Conservation (phyloP, 2,329 filamentous ascomycete species). For the Chalara sp. region DNA sequence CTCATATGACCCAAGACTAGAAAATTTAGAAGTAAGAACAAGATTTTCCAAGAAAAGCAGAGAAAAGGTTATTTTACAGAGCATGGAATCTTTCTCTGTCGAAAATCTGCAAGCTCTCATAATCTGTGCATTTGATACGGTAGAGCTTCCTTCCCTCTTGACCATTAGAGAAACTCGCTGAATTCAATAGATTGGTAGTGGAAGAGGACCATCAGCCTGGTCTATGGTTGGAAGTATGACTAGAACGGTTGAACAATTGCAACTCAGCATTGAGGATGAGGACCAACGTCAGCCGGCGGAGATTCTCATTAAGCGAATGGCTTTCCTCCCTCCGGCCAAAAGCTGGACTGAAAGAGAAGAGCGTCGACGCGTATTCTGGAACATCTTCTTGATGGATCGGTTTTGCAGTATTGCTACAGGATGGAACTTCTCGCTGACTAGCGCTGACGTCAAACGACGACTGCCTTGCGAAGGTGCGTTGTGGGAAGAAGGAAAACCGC, state of each 20-base stretch:
- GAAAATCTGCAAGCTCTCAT: conserved; percentile 30
- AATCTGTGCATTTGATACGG: conserved; percentile 29
- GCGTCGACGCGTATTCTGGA: conserved; percentile 31
- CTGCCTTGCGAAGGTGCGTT: conserved; percentile 29
- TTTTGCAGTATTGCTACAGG: conserved; percentile 31
- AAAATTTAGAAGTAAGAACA: conserved; percentile 9
- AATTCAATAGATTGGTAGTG: conserved; percentile 24
- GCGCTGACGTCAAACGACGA: conserved; percentile 27
- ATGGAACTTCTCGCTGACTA: conserved; percentile 30
- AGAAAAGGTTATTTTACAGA: conserved; percentile 24
- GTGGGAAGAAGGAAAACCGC: conserved; percentile 21
- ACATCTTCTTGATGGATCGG: conserved; percentile 30
- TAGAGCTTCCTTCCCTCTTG: conserved; percentile 1
- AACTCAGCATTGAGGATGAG: conserved; percentile 27
- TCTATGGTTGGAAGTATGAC: conserved; percentile 29
- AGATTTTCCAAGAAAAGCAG: conserved; percentile 15
- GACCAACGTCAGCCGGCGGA: conserved; percentile 14
- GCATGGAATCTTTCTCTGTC: conserved; percentile 28
- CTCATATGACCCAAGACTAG: conserved; percentile 11
- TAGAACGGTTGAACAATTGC: conserved; percentile 28
- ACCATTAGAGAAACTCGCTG: background rate
- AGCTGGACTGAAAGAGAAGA: conserved; percentile 30
- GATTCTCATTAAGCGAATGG: conserved; percentile 29
- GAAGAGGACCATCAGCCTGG: conserved; percentile 29
- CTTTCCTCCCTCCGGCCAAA: conserved; percentile 26